phyloP scores from a whole-genome alignment of 192 early-diverging fungal species.

The Paraglomus brasilianum region DNA sequence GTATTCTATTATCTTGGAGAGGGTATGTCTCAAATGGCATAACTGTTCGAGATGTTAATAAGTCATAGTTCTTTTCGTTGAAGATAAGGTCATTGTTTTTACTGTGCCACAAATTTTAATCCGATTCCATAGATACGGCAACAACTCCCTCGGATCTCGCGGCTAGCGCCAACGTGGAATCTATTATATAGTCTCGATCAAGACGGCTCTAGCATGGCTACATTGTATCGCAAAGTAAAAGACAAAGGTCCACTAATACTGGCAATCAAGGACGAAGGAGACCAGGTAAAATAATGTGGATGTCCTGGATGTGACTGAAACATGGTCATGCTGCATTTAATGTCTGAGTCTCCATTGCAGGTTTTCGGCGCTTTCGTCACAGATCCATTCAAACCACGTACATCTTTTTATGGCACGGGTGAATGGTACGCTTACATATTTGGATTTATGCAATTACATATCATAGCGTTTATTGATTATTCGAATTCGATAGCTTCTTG shows the following conservation, averaged over 20 bases:
- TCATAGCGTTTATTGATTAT: constrained; percentile 4
- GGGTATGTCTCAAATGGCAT: background rate
- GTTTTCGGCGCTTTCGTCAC: constrained; percentile 79
- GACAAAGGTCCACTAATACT: constrained; percentile 68
- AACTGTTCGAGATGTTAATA: background rate
- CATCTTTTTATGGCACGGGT: constrained; percentile 79
- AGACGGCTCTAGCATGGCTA: constrained; percentile 88
- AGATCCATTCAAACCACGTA: constrained; percentile 60
- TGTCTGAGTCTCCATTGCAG: constrained; percentile 35
- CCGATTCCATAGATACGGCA: constrained; percentile 71
- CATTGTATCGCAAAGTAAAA: constrained; percentile 67
- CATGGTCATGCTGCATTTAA: background rate
- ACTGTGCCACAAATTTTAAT: background rate
- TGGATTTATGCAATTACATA: background rate
- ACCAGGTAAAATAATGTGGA: constrained; percentile 41
- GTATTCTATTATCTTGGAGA: background rate
- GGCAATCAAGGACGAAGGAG: constrained; percentile 63
- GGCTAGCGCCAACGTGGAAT: constrained; percentile 73
- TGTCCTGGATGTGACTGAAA: too few relatives aligned
- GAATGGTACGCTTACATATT: constrained; percentile 58
- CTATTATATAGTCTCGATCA: constrained; percentile 91
- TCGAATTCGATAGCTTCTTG: constrained; percentile 57
- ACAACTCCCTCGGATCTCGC: constrained; percentile 72
- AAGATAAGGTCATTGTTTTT: background rate
- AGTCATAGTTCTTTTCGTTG: background rate